Conservation (phyloP, 495 filamentous ascomycete genomes). For the Parathielavia appendiculata region DNA sequence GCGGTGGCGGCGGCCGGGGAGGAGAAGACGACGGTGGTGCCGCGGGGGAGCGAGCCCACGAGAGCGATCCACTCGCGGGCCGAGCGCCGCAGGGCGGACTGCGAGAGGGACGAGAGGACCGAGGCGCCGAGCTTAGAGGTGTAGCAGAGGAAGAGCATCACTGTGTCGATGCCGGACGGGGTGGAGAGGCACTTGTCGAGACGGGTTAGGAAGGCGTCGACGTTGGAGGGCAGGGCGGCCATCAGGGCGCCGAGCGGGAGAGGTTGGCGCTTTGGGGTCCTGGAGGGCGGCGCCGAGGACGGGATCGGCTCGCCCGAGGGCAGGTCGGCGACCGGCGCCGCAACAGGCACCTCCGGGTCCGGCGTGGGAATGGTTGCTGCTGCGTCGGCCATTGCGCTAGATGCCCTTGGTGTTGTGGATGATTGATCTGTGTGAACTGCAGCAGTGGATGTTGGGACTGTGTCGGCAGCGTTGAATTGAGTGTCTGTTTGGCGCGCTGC, state of each 20-base stretch:
- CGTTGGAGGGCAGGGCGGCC: conserved; percentile 35
- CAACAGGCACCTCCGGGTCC: conserved; percentile 16
- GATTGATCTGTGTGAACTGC: no score
- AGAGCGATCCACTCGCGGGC: conserved; percentile 39
- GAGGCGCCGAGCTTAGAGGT: conserved; percentile 49
- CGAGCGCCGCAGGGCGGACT: conserved; percentile 36
- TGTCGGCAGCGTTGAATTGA: no score
- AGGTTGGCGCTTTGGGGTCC: conserved; percentile 24
- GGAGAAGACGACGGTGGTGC: conserved; percentile 35
- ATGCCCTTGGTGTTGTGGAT: not conserved
- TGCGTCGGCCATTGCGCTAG: conserved; percentile 17
- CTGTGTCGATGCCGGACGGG: conserved; percentile 56
- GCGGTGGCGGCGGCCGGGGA: conserved; percentile 27
- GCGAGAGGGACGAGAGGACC: conserved; percentile 33
- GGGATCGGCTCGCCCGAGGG: conserved; percentile 37
- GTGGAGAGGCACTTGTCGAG: conserved; percentile 53
- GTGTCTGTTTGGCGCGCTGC: no score
- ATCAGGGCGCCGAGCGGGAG: conserved; percentile 32
- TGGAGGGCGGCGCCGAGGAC: conserved; percentile 37
- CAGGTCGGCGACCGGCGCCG: conserved; percentile 33
- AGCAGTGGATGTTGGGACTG: no score
- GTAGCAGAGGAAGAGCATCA: conserved; percentile 61
- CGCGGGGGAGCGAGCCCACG: conserved; percentile 35
- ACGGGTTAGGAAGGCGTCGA: conserved; percentile 49
- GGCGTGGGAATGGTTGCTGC: conserved; percentile 21